Evolutionary conservation across 441 rosid species (phyloP).

Genomic region (Aleurites moluccanus): DNA sequence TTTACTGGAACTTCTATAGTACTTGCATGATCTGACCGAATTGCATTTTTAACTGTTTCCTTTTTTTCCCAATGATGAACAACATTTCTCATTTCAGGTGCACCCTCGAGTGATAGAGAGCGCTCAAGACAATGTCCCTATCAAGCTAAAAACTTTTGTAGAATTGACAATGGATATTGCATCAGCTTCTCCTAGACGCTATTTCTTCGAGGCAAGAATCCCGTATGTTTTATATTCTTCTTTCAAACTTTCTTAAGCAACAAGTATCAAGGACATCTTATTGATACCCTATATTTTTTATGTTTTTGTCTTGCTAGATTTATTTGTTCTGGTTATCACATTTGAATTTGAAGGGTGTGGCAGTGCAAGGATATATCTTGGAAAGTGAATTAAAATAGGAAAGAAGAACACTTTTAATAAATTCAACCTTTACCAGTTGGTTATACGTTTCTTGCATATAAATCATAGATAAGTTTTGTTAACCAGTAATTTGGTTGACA

Average conservation of each 20-base stretch:
- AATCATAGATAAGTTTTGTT: not conserved
- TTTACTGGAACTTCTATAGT: not conserved
- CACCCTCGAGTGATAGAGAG: constrained; percentile 46
- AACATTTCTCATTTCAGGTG: constrained; percentile 48
- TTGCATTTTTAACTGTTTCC: not conserved
- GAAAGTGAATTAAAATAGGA: not conserved
- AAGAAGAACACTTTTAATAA: not conserved
- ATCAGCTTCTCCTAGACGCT: constrained; percentile 94
- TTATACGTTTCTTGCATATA: not conserved
- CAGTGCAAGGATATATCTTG: not conserved
- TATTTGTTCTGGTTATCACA: not conserved
- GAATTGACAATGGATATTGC: constrained; percentile 91
- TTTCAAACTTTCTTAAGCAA: constrained; percentile 10
- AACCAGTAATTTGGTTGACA: constrained; percentile 2
- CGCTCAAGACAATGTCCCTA: constrained; percentile 36
- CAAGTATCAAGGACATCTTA: not conserved
- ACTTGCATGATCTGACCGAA: not conserved
- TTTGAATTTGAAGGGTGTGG: not conserved
- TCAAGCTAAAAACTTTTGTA: constrained; percentile 66
- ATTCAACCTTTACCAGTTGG: not conserved
- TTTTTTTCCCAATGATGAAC: constrained; percentile 5
- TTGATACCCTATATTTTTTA: not conserved
- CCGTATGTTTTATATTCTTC: constrained; percentile 30
- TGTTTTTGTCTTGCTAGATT: not conserved
- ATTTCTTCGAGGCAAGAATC: constrained; percentile 89